Conservation (phyloP, 1,139 yeast genomes). For the Yamadazyma triangularis region DNA sequence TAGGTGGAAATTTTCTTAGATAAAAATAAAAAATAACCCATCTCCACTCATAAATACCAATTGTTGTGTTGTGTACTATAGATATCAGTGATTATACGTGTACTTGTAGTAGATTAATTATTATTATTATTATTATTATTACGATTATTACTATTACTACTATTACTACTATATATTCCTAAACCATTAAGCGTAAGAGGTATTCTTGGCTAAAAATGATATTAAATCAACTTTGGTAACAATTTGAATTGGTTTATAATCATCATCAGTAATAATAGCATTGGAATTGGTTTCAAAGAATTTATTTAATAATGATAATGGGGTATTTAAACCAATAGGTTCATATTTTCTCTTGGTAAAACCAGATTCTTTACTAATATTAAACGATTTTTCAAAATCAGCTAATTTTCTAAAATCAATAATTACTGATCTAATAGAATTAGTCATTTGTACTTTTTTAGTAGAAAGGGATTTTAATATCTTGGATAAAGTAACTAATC, state of each 20-base stretch:
- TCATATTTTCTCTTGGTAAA: slow-evolving; percentile 64
- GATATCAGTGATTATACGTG: not conserved
- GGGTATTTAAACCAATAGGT: slow-evolving; percentile 65
- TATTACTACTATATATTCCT: too few relatives aligned
- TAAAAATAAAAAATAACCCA: too few relatives aligned
- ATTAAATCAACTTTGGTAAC: slow-evolving; percentile 86
- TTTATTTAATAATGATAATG: slow-evolving; percentile 64
- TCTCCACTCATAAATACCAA: too few relatives aligned
- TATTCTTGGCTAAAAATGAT: slow-evolving; percentile 43
- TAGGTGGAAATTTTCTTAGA: slow-evolving; percentile 86
- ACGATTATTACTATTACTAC: too few relatives aligned
- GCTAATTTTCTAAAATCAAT: slow-evolving; percentile 72
- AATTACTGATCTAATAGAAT: slow-evolving; percentile 59
- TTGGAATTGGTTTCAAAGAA: slow-evolving; percentile 86
- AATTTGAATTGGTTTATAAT: slow-evolving; percentile 72
- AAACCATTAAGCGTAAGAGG: slow-evolving; percentile 9
- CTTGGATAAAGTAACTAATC: slow-evolving; percentile 74
- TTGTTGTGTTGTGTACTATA: too few relatives aligned
- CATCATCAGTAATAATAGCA: slow-evolving; percentile 74
- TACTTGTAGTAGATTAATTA: too few relatives aligned
- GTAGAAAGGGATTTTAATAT: slow-evolving; percentile 65
- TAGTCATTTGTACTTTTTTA: slow-evolving; percentile 55
- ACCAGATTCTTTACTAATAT: slow-evolving; percentile 57
- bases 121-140: too few relatives aligned
- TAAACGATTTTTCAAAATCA: slow-evolving; percentile 64